Evolutionary conservation across 306 rosid species (phyloP), one percentile per base, ranked within the genome.

Genomic region (Trifolium pratense): DNA sequence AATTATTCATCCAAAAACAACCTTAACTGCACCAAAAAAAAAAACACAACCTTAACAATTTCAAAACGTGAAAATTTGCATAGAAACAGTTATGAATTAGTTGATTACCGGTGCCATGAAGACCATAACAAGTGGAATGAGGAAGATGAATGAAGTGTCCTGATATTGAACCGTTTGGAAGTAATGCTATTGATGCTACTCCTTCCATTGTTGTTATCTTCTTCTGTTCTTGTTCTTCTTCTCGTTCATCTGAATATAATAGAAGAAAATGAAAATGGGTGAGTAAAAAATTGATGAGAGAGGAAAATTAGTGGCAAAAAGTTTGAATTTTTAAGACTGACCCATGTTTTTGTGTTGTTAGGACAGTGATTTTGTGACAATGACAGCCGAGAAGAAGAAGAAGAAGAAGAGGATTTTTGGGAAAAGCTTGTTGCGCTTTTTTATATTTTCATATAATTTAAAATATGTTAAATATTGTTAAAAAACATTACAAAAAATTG

Each of bases 61-160:
- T 43, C 6, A 13, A 43, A 43, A 3, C n/a, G 4, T 43, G 49
- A 43, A 43, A 43, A 37, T 36, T 12, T 48, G 36, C 18, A 55
- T 55, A 55, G 11, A 55, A 26, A 29, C 5, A 66, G 5, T 15
- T 18, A 2, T 2, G 42, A 59, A 5, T 57, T 3, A 18, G 26
- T 23, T 14, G 25, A 25, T 58, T 79, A 93, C 97, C 98, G 59
- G 84, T 81, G 82, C 95, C 98, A 66, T 80, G 87, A 64, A 91
- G 96, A 80, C 97, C 98, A 80, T 76, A 91, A 91, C 98, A 91
- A 58, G 75, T 71, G 71, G 87, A 84, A 68, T 87, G 73, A 6
- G 91, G 94, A 79, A 83, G 88, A 25, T 86, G 90, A 46, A 94
- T 84, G 87, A 94, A 91, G 83, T 89, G 97, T 29, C 98, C 98